These are phyloP conservation scores for Podila clonocystis DNA, from an alignment of 192 early-diverging fungal species.

Conservation along the genomic window DNA sequence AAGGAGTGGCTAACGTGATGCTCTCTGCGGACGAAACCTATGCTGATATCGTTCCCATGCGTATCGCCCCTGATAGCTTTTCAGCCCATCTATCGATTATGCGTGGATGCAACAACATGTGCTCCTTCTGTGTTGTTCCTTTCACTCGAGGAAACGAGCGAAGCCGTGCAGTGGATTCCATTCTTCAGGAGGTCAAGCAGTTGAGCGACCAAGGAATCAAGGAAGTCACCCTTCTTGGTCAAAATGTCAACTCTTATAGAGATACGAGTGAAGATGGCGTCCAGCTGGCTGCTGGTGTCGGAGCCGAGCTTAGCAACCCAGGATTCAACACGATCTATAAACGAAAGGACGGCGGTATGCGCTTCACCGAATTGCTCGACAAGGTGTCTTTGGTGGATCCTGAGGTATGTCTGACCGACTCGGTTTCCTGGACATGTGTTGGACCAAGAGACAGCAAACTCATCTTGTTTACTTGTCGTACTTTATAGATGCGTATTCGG, in stretches of 20 bases:
- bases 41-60: constrained; percentile 79
- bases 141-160: constrained; percentile 81
- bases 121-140: constrained; percentile 82
- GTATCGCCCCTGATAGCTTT: constrained; percentile 69
- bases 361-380: constrained; percentile 80
- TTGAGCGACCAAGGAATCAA: constrained; percentile 74
- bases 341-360: constrained; percentile 75
- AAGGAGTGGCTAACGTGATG: constrained; percentile 83
- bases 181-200: constrained; percentile 70
- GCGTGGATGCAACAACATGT: constrained; percentile 89
- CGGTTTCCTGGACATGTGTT: too few species aligned
- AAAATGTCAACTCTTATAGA: constrained; percentile 85
- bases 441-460: neutral
- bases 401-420: constrained; percentile 48
- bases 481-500: constrained; percentile 71
- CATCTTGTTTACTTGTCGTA: neutral
- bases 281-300: constrained; percentile 53
- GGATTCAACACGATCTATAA: constrained; percentile 85
- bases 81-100: constrained; percentile 80
- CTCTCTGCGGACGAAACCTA: constrained; percentile 85
- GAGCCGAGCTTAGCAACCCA: constrained; percentile 56
- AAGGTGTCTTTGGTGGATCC: constrained; percentile 72
- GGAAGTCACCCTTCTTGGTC: constrained; percentile 77
- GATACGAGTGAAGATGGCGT: constrained; percentile 69
- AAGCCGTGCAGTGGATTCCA: constrained; percentile 74